A percentile compares a stretch with the other conserved stretches of the same genome.
Evolutionary conservation across 768 basidiomycete species (phyloP).

Genomic region (Leccinum truebloodii): DNA sequence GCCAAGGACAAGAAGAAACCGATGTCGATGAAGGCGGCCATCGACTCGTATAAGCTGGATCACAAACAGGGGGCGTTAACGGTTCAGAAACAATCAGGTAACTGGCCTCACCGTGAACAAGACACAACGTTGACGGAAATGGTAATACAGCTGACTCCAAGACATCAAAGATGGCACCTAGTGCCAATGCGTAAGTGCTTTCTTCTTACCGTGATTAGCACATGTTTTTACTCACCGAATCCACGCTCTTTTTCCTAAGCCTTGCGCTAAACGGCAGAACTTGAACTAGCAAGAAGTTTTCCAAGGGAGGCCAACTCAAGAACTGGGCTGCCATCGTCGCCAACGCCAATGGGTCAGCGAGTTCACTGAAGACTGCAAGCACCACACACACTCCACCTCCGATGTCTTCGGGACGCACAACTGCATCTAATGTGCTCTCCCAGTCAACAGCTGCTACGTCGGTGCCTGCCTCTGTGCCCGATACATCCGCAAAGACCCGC

Average conservation of each 20-base stretch:
- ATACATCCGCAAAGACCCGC: not conserved
- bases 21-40: not conserved
- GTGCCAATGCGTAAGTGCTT: not conserved
- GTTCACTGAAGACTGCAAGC: not conserved
- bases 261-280: not conserved
- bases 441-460: not conserved
- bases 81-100: no score
- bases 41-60: not conserved
- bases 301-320: not conserved
- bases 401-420: not conserved
- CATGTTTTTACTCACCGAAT: not conserved
- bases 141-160: not conserved
- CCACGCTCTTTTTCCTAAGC: not conserved
- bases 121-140: not conserved
- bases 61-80: not conserved
- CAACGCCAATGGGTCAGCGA: not conserved
- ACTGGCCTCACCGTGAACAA: no score
- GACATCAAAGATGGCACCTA: not conserved
- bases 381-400: not conserved
- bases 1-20: not conserved
- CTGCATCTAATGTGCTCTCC: not conserved
- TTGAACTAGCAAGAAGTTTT: not conserved
- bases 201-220: not conserved
- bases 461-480: not conserved
- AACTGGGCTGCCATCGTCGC: not conserved